Base-by-base conservation (phyloP, 192 early-diverging fungal genomes). In the Entomortierella lignicola region DNA sequence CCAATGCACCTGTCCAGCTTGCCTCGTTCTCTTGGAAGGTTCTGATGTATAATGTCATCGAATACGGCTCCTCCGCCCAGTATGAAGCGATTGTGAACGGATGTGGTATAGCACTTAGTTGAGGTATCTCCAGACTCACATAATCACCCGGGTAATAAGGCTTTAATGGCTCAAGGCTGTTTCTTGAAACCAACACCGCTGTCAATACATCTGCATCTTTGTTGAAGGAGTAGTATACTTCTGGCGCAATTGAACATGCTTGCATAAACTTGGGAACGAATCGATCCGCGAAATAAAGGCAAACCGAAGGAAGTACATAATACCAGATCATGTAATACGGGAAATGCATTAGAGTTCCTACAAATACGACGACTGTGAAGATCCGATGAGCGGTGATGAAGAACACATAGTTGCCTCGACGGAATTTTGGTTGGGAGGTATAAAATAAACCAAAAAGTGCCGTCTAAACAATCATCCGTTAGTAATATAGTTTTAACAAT, bases 251-350 rank as follows among this genome's bases (percentile, higher is more conserved):
- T 8, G 74, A 63, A 10, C 51, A 60, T 0, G 66, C 55, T 41
- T 77, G 74, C 23, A 77, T 69, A 34, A 69, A 67, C 37, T 77
- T 77, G 0, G 74, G 74, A 1, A 77, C 66, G 37, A 77, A 77
- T 17, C 74, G 60, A 39, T 77, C 74, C 2, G 74, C 67, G 18
- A 77, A 48, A 56, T 69, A 77, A n/a, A 77, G 67, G 20, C 74
- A 77, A 1, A 64, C 21, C 5, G 74, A 77, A 0, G 74, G 74
- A 7, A 77, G 62, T 20, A 69, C 66, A 37, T 77, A 77, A 41
- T 77, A 77, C 74, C 74, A 77, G n/a, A 77, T 51, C 66, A 77
- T 64, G 50, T 69, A 69, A 61, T 77, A 77, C 0, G 74, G 74
- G 27, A 60, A 77, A 39, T 77, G 74, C 74, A 77, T 63, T 11